Evolutionary conservation across 106 monocot genomes (phyloP), one percentile per base, ranked within the genome.

Genomic region (Dendrobium catenatum): DNA sequence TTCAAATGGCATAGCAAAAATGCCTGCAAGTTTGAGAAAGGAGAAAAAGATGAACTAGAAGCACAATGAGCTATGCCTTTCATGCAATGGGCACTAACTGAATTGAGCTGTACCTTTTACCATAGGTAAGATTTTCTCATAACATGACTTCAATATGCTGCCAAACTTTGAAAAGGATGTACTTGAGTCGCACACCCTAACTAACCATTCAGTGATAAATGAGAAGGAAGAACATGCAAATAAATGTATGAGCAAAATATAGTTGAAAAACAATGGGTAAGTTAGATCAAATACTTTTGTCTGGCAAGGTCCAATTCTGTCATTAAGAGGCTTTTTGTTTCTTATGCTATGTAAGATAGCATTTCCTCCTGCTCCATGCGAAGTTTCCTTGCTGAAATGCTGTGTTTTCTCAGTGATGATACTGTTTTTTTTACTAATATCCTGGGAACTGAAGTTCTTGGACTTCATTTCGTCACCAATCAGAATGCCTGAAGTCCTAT

Each of bases 321-420:
- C 77, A 22, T 24, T 49, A 66, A 19, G 64, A 78, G 72, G 31
- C 67, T 70, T 80, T 77, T 80, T 85, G 20, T 80, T 88, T 79
- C 68, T 81, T 61, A 76, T 86, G 42, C 76, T 82, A 49, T 48
- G 54, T 46, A 67, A 41, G 4, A 19, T 42, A 10, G 5, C 37
- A 17, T 79, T 66, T 20, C 55, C 61, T 27, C 47, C 10, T 29
- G 6, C 73, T 9, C 48, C 75, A 8, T 75, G 80, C 37, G 68
- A 26, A 67, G 41, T 77, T 79, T 70, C 26, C 55, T 20, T 59
- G 40, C 67, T 7, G 67, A 55, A 29, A 18, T 49, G 79, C 37
- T 26, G 42, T 31, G 6, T 76, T 20, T 51, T 66, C n/a, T 55
- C 78, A 61, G 22, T 74, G 43, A 13, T 73, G 15, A 42, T 31